phyloP scores from a whole-genome alignment of 2,329 filamentous ascomycete species.

The Polytolypa hystricis region DNA sequence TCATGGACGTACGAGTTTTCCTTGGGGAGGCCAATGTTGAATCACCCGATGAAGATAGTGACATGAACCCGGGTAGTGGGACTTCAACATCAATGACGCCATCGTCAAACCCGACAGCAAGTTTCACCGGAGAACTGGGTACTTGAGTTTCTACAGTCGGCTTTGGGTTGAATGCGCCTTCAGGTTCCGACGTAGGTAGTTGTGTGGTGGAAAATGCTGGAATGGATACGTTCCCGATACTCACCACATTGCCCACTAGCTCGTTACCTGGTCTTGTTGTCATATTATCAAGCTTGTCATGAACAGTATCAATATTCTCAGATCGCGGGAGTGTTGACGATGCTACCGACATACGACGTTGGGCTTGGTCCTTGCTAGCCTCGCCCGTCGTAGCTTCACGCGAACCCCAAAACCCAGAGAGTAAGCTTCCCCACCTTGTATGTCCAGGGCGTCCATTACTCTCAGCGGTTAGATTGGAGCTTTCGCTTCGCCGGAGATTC shows the following conservation, averaged over 20 bases:
- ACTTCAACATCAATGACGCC: conserved; percentile 52
- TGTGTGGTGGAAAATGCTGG: conserved; percentile 17
- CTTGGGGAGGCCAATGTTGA: conserved; percentile 34
- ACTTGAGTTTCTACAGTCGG: conserved; percentile 18
- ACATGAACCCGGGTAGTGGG: conserved; percentile 42
- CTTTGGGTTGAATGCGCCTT: conserved; percentile 19
- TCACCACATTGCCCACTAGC: no score
- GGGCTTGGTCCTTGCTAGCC: no score
- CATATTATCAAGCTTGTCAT: no score
- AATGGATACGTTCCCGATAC: conserved; percentile 28
- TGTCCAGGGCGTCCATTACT: conserved; percentile 36
- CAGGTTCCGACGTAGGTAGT: conserved; percentile 13
- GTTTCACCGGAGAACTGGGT: conserved; percentile 38
- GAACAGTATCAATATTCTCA: no score
- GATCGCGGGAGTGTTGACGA: no score
- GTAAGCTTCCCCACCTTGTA: conserved; percentile 46
- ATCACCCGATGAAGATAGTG: conserved; percentile 35
- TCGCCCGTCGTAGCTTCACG: conserved; percentile 39
- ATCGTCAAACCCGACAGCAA: conserved; percentile 43
- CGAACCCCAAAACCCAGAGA: conserved; percentile 45
- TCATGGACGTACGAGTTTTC: conserved; percentile 37
- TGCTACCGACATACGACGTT: no score
- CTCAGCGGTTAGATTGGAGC: conserved; percentile 34
- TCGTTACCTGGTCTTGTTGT: no score
- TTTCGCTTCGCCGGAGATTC: conserved; percentile 43